Conservation (phyloP, 208 protist species). For the Crithidia thermophila region DNA sequence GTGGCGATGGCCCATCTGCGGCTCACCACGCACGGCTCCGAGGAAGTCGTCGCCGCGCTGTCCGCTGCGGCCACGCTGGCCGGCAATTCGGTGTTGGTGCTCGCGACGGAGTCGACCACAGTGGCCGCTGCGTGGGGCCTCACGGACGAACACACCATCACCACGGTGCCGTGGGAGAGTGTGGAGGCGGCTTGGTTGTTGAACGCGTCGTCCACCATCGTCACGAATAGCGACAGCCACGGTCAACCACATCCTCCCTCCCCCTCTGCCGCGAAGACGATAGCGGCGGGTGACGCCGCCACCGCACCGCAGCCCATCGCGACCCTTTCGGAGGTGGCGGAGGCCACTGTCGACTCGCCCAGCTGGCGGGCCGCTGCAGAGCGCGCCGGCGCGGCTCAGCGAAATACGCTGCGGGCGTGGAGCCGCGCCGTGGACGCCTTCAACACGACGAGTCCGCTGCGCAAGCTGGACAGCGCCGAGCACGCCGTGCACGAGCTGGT, state of each 20-base stretch:
- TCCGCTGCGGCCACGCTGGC: constrained; percentile 31
- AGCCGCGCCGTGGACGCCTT: constrained; percentile 20
- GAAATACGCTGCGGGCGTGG: constrained; percentile 24
- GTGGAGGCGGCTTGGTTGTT: constrained; percentile 3
- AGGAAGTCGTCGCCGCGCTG: constrained; percentile 39
- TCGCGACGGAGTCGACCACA: constrained; percentile 41
- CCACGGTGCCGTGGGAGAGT: constrained; percentile 16
- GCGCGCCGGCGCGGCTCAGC: neutral
- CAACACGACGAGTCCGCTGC: constrained; percentile 29
- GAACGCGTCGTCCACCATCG: neutral
- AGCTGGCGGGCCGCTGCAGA: neutral
- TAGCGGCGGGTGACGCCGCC: neutral
- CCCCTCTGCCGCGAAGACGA: too few species aligned
- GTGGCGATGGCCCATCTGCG: constrained; percentile 34
- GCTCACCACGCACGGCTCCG: constrained; percentile 36
- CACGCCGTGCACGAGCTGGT: constrained; percentile 41
- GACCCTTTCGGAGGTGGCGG: constrained; percentile 5
- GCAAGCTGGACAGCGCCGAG: constrained; percentile 24
- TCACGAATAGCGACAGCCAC: neutral
- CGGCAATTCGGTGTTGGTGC: constrained; percentile 27
- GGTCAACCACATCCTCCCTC: too few species aligned
- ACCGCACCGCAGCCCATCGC: neutral
- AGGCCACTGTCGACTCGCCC: constrained; percentile 8
- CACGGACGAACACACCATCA: constrained; percentile 16
- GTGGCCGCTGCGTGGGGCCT: constrained; percentile 34